Evolutionary conservation across 768 basidiomycete species (phyloP), one percentile per base, ranked within the genome.

Genomic region (Pulveroboletus sp.): DNA sequence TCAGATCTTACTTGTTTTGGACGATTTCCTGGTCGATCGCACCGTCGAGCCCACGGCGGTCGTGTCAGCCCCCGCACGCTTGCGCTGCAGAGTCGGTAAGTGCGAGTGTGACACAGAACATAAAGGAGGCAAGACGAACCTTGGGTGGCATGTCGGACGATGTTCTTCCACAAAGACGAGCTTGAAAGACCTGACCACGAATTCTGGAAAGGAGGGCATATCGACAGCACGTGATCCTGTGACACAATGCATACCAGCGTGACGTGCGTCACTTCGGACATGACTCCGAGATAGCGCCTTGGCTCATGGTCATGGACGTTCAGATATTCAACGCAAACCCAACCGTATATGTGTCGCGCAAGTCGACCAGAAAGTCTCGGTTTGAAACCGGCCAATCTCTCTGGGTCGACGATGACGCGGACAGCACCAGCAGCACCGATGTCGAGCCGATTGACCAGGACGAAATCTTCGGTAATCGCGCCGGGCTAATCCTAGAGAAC

Each of bases 301-400:
- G 8, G 18, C 39, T 8, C 30, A 13, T 40, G 47, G 24, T 44
- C 49, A 83, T 83, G 80, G 63, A 73, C 43, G 69, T 69, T 33
- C 81, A 84, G 64, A 69, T 84, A 46, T 90, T 84, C 77, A 98
- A 98, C 69, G 87, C 87, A 15, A 97, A 97, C 69, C 95, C 95
- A 1, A 85, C 81, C 10, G 75, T 98, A 35, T 89, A 93, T 65
- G 65, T 72, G 0, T 60, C 78, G 7, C 82, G 79, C 45, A 64
- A 72, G 2, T 62, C 77, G 1, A 62, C 69, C 27, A 69, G 80
- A 30, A 72, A 73, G 52, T 71, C 71, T 30, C 60, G 70, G 10
- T 71, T 63, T 14, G 71, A 72, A 17, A 63, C 65, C 1, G 65
- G 67, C 2, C 75, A 76, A 32, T 82, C 82, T 24, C 71, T 89